Evolutionary conservation across 257 asterid genomes (phyloP), one percentile per base, ranked within the genome.

Genomic region (Buddleja alternifolia): DNA sequence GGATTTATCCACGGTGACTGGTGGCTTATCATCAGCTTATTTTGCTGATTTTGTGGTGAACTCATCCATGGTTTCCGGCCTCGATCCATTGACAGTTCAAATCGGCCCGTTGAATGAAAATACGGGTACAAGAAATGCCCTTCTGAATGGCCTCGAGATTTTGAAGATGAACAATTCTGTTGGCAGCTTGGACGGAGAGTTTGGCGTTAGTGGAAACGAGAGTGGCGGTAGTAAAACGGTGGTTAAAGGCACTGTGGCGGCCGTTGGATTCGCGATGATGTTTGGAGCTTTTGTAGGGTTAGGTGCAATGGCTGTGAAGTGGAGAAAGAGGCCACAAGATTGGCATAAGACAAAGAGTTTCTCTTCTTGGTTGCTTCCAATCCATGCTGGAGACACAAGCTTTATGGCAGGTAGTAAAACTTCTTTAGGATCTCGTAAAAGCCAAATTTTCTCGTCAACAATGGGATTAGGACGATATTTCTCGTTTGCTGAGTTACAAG

Each of bases 201-300:
- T 79, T 37, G 92, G 95, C 4, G 80, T 73, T 2, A 66, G 77
- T 32, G 92, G 84, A 4, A 53, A 73, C 7, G 41, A 67, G 4
- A 75, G 73, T 19, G 63, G 7, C 29, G 80, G 77, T 0, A 40
- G 56, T 4, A 54, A 10, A 56, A 39, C 73, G 39, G 63, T 20
- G 64, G n/a, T n/a, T n/a, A 88, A 81, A 34, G 86, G 86, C 3
- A 78, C 96, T 0, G 95, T 91, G 1, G 97, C 96, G 3, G 87
- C 95, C 0, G 95, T 91, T 17, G 97, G 97, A 24, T 91, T 91
- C 53, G 96, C 97, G 0, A 90, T 93, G 97, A 93, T 90, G 99
- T 88, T 93, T 23, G 96, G 96, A 12, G 91, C 97, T 0, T 90
- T 93, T 67, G 75, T 86, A 2, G 97, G 99, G 0, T 69, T 93